A percentile compares a stretch with the other conserved stretches of the same genome.
Conservation (phyloP, 2,329 filamentous ascomycete genomes). For the Scedosporium dehoogii region DNA sequence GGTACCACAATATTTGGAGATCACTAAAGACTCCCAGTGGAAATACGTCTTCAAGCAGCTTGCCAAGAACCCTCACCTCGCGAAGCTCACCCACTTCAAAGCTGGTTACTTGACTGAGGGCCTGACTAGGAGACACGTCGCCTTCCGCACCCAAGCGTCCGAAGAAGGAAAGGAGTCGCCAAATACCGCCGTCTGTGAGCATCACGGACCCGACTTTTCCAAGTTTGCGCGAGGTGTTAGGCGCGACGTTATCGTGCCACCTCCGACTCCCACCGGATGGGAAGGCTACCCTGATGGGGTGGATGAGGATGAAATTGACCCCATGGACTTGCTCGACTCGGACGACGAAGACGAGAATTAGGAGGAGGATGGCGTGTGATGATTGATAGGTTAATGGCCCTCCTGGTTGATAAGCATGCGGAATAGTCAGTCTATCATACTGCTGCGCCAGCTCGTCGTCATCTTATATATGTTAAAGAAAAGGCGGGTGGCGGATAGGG, state of each 20-base stretch:
- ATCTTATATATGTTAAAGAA: too few relatives aligned
- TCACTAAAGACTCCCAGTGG: not conserved
- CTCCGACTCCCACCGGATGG: not conserved
- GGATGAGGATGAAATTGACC: constrained; percentile 1
- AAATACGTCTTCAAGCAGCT: not conserved
- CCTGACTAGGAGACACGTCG: not conserved
- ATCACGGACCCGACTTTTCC: not conserved
- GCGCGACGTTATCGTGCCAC: not conserved
- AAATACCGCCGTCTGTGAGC: not conserved
- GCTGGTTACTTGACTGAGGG: not conserved
- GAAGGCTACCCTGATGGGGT: not conserved
- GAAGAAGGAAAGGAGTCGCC: not conserved
- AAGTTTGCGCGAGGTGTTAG: not conserved
- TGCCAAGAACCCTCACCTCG: not conserved
- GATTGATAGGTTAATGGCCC: too few relatives aligned
- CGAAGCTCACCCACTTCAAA: not conserved
- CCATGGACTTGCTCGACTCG: not conserved
- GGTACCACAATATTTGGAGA: not conserved
- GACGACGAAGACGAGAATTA: not conserved
- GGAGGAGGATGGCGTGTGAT: not conserved
- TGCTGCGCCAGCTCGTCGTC: too few relatives aligned
- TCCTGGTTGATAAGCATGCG: not conserved
- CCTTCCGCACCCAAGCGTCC: not conserved
- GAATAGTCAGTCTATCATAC: too few relatives aligned
- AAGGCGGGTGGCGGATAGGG: not conserved